Conservation (phyloP, 352 stramenopile genomes). For the Phytopythium boreale region DNA sequence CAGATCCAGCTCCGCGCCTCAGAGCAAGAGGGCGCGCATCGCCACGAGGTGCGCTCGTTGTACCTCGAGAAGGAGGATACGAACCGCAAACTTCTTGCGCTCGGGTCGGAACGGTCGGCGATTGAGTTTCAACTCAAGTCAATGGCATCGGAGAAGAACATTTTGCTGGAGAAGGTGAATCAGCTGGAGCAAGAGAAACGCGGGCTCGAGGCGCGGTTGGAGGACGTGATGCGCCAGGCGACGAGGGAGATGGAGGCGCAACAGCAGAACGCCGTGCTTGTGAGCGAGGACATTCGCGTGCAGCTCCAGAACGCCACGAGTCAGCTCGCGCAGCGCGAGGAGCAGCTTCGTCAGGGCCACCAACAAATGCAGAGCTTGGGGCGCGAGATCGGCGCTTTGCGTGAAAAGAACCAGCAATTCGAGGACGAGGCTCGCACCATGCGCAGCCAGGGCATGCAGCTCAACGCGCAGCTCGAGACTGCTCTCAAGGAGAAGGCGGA, state of each 20-base stretch:
- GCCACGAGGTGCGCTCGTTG: conserved; percentile 44
- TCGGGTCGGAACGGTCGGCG: conserved; percentile 47
- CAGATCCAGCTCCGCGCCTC: conserved; percentile 30
- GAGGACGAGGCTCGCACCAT: conserved; percentile 30
- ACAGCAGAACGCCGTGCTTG: conserved; percentile 38
- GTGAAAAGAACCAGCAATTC: conserved; percentile 33
- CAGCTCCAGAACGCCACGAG: conserved; percentile 37
- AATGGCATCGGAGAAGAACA: conserved; percentile 29
- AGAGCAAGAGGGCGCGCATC: conserved; percentile 51
- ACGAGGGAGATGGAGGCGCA: conserved; percentile 46
- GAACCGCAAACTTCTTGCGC: conserved; percentile 37
- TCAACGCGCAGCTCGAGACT: conserved; percentile 29
- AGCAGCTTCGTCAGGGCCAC: conserved; percentile 42
- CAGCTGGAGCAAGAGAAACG: conserved; percentile 56
- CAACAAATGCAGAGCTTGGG: conserved; percentile 37
- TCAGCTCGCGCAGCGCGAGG: conserved; percentile 38
- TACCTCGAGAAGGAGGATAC: conserved; percentile 63
- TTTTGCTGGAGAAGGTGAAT: conserved; percentile 23
- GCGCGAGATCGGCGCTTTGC: conserved; percentile 19
- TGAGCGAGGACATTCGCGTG: conserved; percentile 35
- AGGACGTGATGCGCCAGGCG: conserved; percentile 46
- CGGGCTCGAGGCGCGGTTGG: conserved; percentile 40
- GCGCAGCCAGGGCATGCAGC: conserved; percentile 26
- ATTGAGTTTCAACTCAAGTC: conserved; percentile 48
- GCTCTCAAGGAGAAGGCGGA: conserved; percentile 37